Evolutionary conservation across 371 early-diverging fungal species (phyloP), one percentile per base, ranked within the genome.

Genomic region (Syncephalis fuscata): DNA sequence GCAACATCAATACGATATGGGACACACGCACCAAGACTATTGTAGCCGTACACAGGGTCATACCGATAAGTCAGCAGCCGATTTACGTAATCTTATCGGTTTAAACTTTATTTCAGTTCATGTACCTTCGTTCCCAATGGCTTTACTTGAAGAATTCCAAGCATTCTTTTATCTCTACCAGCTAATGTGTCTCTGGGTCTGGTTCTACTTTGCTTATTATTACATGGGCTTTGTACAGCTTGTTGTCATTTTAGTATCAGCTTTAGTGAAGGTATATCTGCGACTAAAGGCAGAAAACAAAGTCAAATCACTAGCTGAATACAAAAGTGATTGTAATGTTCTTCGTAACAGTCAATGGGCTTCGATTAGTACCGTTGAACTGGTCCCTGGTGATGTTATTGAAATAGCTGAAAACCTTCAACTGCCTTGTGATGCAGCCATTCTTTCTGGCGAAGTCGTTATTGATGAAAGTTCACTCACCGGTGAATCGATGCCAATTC

Each of bases 391-490:
- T 22, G 84, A 84, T 56, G 58, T 82, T 3, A 38, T 51, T 36
- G 24, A 26, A n/a, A 45, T 58, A 14, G n/a, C 25, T 10, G 5
- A 24, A 11, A 5, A 60, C 60, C 43, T 55, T 54, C 43, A 21
- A 10, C 25, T 81, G 22, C 77, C 79, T 9, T 76, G 76, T 50
- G 87, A 88, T 66, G 82, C 74, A 27, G 49, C 61, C 2, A 44
- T 78, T 9, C 73, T 76, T 70, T 63, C 67, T 46, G 78, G 78
- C 0, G 55, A 60, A 17, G 65, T 69, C 3, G 66, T 66, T 27
- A 65, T 80, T 5, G 86, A 89, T 50, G 85, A 85, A 58, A 73
- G 79, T 45, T 80, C 85, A 72, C 71, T 89, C 32, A 89, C 89
- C 0, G 89, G 89, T 36, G 89, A 88, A 58, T 68, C 81, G 15